Percentiles rank a stretch among this genome's conserved stretches.
Conservation (phyloP, 2,329 filamentous ascomycete genomes). For the Aspergillus intermedius region DNA sequence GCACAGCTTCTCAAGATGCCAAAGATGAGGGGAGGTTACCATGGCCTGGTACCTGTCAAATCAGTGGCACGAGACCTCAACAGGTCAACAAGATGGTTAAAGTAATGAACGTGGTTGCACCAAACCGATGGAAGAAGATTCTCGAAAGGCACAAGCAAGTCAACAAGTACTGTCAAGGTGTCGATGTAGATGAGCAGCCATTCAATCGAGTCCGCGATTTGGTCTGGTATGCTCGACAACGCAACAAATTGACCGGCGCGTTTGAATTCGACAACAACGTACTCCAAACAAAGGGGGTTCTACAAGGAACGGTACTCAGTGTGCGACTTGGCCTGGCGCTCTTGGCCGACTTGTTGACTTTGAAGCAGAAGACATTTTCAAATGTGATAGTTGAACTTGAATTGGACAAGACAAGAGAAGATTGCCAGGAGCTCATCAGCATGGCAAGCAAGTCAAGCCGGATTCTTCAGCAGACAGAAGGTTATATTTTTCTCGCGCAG, state of each 20-base stretch:
- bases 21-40: neutral
- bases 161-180: slow-evolving; percentile 22
- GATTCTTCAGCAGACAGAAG: slow-evolving; percentile 44
- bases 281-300: slow-evolving; percentile 30
- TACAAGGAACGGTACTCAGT: slow-evolving; percentile 42
- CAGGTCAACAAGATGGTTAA: slow-evolving; percentile 20
- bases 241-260: slow-evolving; percentile 14
- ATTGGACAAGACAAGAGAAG: slow-evolving; percentile 28
- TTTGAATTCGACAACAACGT: slow-evolving; percentile 23
- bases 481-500: slow-evolving; percentile 45
- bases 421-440: slow-evolving; percentile 38
- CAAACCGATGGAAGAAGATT: slow-evolving; percentile 18
- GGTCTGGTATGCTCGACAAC: slow-evolving; percentile 25
- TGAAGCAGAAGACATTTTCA: slow-evolving; percentile 8
- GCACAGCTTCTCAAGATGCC: slow-evolving; percentile 18
- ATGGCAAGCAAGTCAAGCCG: slow-evolving; percentile 31
- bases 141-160: slow-evolving; percentile 24
- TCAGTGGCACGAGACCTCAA: slow-evolving; percentile 11
- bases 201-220: slow-evolving; percentile 32
- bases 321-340: slow-evolving; percentile 47
- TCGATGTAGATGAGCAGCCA: slow-evolving; percentile 33
- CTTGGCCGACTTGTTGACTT: slow-evolving; percentile 38
- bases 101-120: slow-evolving; percentile 15
- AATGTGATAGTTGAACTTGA: slow-evolving; percentile 9
- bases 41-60: slow-evolving; percentile 2